Conservation (phyloP, 176 grass and related monocot species). For the Pharus latifolius region DNA sequence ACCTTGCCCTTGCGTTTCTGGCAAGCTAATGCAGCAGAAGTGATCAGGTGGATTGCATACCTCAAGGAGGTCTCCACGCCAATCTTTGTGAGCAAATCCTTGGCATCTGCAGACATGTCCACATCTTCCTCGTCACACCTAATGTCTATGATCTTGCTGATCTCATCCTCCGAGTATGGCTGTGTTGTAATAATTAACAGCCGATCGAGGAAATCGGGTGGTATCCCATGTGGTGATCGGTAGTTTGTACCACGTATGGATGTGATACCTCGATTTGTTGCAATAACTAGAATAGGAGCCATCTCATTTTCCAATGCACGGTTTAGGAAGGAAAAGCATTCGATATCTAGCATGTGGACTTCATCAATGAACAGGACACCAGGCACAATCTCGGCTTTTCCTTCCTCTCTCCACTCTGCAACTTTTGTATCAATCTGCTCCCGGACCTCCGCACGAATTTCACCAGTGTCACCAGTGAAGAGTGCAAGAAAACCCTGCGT, state of each 20-base stretch:
- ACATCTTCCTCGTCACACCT: constrained; percentile 79
- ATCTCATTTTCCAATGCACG: constrained; percentile 82
- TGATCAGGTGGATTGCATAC: constrained; percentile 90
- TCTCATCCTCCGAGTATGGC: constrained; percentile 57
- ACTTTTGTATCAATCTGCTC: constrained; percentile 94
- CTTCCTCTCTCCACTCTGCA: constrained; percentile 93
- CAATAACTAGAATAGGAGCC: constrained; percentile 83
- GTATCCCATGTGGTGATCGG: constrained; percentile 70
- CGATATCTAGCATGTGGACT: constrained; percentile 95
- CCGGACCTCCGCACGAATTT: constrained; percentile 82
- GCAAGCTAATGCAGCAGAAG: constrained; percentile 51
- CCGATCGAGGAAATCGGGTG: constrained; percentile 74
- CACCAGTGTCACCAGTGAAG: constrained; percentile 94
- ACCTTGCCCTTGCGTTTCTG: constrained; percentile 77
- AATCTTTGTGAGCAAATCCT: constrained; percentile 83
- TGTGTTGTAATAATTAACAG: constrained; percentile 73
- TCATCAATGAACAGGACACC: constrained; percentile 93
- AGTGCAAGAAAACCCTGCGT: constrained; percentile 95
- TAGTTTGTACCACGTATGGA: constrained; percentile 85
- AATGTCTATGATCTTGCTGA: constrained; percentile 74
- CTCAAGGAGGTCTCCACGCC: constrained; percentile 77
- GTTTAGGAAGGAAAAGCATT: constrained; percentile 96
- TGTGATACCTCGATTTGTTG: constrained; percentile 85
- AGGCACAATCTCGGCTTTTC: constrained; percentile 88
- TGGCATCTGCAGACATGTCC: constrained; percentile 71